Evolutionary conservation across 176 grass and related monocot genomes (phyloP), one percentile per base, ranked within the genome.

Genomic region (Oropetium thomaeum): DNA sequence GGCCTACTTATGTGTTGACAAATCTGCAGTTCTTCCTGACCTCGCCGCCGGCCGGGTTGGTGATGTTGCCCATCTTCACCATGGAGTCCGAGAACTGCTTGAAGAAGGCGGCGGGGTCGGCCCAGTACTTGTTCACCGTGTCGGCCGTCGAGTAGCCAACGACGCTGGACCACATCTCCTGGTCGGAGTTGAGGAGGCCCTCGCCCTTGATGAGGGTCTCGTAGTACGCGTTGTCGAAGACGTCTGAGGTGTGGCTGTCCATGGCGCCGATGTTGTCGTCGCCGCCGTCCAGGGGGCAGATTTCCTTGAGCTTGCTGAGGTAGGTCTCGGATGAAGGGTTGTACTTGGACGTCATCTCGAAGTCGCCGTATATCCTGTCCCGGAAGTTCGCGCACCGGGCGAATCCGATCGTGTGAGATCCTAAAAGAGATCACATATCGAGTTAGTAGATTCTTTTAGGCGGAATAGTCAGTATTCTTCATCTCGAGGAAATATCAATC

Each of bases 61-160:
- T 95, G 76, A 99, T 95, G 49, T 99, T 99, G 30, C 96, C 91
- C 96, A 99, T 99, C 79, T 95, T 99, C 22, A 99, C 96, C 89
- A 99, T 99, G 31, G 91, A 94, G 73, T 99, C 91, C 1, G 91
- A 87, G 79, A 99, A 99, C 23, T 99, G 86, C 80, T 92, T 90
- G 73, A 99, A 95, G 83, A 99, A 99, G 5, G 86, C 60, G 0
- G 15, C 75, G 0, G 91, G 63, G 73, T 99, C 79, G 3, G 89
- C 89, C 91, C 89, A 99, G 58, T 95, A 99, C 54, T 92, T 84
- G 57, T 76, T 89, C 42, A 99, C 89, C 23, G 90, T 82, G 63
- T 90, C 86, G 28, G 89, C 71, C 3, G 96, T 99, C 0, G 90
- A 64, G 55, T 92, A 86, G 32, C 86, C 89, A 4, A 85, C 38